Base-by-base conservation (phyloP, 73 alveolate genomes). In the Urostyla sp. region DNA sequence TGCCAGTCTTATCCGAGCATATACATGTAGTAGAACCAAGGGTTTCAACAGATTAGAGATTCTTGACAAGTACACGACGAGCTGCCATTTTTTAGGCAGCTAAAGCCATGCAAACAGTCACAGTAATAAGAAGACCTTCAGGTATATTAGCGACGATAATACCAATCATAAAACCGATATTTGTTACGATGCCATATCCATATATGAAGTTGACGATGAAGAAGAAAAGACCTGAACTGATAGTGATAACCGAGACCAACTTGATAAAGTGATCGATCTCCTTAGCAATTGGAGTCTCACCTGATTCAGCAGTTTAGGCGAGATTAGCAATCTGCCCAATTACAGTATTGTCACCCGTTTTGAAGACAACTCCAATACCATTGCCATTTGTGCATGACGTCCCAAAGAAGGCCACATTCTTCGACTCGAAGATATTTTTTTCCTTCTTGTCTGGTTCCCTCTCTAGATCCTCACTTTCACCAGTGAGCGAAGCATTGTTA, bases 1-100 rank as follows among this genome's bases (percentile, higher is more conserved):
- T 96, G 51, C 99, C 99, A 49, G 99, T 96, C 57, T 96, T 96
- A 85, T 96, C 99, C 5, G 98, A 94, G 89, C 99, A 96, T 37
- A 96, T 94, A 55, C 99, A 96, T 13, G 99, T 89, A 4, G 98
- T 95, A n/a, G 99, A 92, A 38, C 99, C 98, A 37, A 96, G 89
- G 5, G 99, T 96, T 73, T 96, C 99, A 34, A 96, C 98, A 45
- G 98, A 79, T 76, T 96, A 97, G 46, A 96, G 88, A 85, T 96
- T 96, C 89, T 96, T 96, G 20, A 94, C 99, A 85, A 96, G 80
- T 4, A 96, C 98, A 56, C 88, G 86, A 75, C 94, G 81, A 15
- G 80, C 59, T 4, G 98, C 96, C 95, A 96, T 89, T 81, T 93
- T 92, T 75, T 96, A 88, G 31, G 99, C 99, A 21, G 99, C 94